Base-by-base conservation (phyloP, 768 basidiomycete genomes). In the Gloeophyllum trabeum region DNA sequence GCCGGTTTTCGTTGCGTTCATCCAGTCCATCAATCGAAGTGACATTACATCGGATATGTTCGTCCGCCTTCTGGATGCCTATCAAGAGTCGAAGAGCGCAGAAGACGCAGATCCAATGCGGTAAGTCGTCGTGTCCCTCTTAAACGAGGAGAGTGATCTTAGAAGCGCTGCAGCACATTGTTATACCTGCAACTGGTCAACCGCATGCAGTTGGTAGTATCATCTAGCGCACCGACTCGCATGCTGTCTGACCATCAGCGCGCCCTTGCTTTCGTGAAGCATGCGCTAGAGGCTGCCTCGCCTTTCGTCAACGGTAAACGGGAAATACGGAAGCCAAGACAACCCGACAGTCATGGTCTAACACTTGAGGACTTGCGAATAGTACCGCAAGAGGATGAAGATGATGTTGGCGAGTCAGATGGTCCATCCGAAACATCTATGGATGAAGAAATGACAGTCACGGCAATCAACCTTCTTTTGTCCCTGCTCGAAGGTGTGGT, bases 401-500 rank as follows among this genome's bases (percentile, higher is more conserved):
- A 63, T 1, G 66, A 71, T 19, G 60, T 58, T 16, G 67, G 67
- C 12, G 77, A 76, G 47, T 78, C 81, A 48, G 70, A 71, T 43
- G 69, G 70, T 20, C 67, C 61, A 32, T 58, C 63, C 14, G 65
- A 65, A 36, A 60, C 59, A 19, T 60, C 62, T 12, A 42, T 48
- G 4, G 73, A 78, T 50, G 68, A 78, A 24, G 81, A 83, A 43
- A 74, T 94, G 66, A 65, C 72, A 0, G 73, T 78, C 46, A 94
- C 90, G 0, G 76, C 88, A 1, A 58, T 96, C 18, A 85, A 81
- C 45, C 60, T 96, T 0, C 61, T 98, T 20, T 70, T 98, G 3
- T 80, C 92, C 1, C 71, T 89, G 25, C 69, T 97, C 22, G 91
- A 94, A 76, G 85, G 93, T 90, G 46, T 45, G 59, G 40, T 5